Evolutionary conservation across 805 yeast genomes (phyloP), one percentile per base, ranked within the genome.

Genomic region (Saccharomycopsis babjevae): DNA sequence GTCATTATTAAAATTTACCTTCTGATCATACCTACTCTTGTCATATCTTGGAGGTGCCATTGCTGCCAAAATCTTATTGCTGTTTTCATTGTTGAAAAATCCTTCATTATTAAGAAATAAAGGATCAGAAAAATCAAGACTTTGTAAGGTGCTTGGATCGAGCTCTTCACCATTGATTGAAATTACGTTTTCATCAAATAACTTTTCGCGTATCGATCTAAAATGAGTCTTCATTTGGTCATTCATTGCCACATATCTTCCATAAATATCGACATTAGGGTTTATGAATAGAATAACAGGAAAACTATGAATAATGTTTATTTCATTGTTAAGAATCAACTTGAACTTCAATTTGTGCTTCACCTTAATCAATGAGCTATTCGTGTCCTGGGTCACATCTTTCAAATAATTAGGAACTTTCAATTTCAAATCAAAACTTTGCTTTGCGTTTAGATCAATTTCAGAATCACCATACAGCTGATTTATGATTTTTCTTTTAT

Each of bases 331-430:
- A 63, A 94, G 76, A 1, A 88, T 85, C 62, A 94, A 82, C 15
- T 82, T 84, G 70, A 92, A 88, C 68, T 90, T 88, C 60, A 94
- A 73, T 73, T 91, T 91, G 74, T 94, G 99, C 60, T 96, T 82
- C 15, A 93, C 92, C 70, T 89, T 89, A 20, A 62, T 58, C 61
- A 90, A 78, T 68, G 83, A 82, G 28, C 79, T 79, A 62, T 84
- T 88, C 69, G 93, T 88, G 72, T 94, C 98, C 72, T 91, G 98
- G 1, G 97, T 86, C 66, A 91, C 81, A 66, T 82, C 80, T 2
- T 88, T 77, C 57, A 94, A 76, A 57, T 86, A 82, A 11, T 88
- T 77, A 0, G 98, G 98, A 1, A 92, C 70, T 50, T 77, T 77
- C 42, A 93, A 68, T 46, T 30, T 40, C 40, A 28, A 39, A 22